These are phyloP conservation scores for Colletotrichum camelliae DNA, from an alignment of 2,329 filamentous ascomycete genomes.

Conservation along the genomic window DNA sequence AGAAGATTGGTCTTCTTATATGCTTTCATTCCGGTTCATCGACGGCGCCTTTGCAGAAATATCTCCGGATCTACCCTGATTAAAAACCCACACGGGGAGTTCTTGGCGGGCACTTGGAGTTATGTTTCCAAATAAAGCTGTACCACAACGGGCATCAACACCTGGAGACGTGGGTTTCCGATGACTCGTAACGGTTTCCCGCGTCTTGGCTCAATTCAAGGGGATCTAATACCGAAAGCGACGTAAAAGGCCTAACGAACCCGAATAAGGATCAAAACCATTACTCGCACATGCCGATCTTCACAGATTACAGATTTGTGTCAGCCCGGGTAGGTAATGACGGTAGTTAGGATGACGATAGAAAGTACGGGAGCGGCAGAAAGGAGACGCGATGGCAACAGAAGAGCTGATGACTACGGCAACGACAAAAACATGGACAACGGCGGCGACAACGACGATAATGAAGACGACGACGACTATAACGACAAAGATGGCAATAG, in stretches of 20 bases:
- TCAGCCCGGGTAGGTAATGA: accelerated
- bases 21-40: accelerated
- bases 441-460: too few species aligned
- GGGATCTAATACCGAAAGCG: neutral
- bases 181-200: neutral
- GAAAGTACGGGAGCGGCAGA: neutral
- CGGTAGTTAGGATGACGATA: too few species aligned
- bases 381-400: too few species aligned
- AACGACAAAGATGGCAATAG: too few species aligned
- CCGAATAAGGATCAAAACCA: accelerated
- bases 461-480: neutral
- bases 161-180: accelerated
- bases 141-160: neutral
- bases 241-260: neutral
- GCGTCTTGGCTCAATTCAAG: neutral
- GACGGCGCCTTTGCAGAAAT: neutral
- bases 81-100: neutral
- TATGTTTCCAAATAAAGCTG: neutral
- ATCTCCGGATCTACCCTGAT: neutral
- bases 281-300: neutral
- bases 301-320: neutral
- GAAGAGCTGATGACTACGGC: too few species aligned
- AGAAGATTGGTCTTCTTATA: neutral
- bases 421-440: too few species aligned
- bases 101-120: neutral